Percentiles rank a stretch among this genome's conserved stretches.
Conservation (phyloP, 106 monocot genomes). For the Allium fistulosum region DNA sequence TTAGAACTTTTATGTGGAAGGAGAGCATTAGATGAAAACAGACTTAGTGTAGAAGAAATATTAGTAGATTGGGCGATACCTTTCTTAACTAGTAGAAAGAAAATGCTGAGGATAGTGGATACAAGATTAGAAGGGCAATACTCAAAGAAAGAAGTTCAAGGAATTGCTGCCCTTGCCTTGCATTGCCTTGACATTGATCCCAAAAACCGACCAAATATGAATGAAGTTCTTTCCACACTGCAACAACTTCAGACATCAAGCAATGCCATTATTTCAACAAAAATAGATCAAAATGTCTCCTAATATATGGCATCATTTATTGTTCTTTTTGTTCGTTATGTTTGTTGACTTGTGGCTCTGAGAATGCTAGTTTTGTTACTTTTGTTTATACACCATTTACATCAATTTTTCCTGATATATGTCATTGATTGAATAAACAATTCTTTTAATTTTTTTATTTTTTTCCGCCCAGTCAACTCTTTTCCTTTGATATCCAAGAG, state of each 20-base stretch:
- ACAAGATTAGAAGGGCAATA: constrained; percentile 82
- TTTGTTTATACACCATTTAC: too few relatives aligned
- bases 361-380: too few relatives aligned
- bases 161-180: constrained; percentile 43
- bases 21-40: constrained; percentile 58
- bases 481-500: too few relatives aligned
- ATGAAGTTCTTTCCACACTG: constrained; percentile 46
- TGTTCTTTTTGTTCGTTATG: too few relatives aligned
- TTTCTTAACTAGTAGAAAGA: constrained; percentile 48
- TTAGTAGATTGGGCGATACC: constrained; percentile 84
- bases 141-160: constrained; percentile 69
- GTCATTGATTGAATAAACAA: too few relatives aligned
- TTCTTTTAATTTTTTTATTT: too few relatives aligned
- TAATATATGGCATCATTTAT: too few relatives aligned
- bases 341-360: too few relatives aligned
- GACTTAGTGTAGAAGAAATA: constrained; percentile 29
- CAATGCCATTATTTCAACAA: constrained; percentile 1
- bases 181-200: constrained; percentile 62
- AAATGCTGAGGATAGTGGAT: constrained; percentile 82
- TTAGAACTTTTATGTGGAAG: constrained; percentile 71
- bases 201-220: constrained; percentile 46
- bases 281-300: too few relatives aligned
- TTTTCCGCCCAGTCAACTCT: too few relatives aligned
- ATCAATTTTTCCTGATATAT: too few relatives aligned
- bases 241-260: constrained; percentile 29